phyloP scores from a whole-genome alignment of 371 early-diverging fungal species.

The Fennellomyces sp. region DNA sequence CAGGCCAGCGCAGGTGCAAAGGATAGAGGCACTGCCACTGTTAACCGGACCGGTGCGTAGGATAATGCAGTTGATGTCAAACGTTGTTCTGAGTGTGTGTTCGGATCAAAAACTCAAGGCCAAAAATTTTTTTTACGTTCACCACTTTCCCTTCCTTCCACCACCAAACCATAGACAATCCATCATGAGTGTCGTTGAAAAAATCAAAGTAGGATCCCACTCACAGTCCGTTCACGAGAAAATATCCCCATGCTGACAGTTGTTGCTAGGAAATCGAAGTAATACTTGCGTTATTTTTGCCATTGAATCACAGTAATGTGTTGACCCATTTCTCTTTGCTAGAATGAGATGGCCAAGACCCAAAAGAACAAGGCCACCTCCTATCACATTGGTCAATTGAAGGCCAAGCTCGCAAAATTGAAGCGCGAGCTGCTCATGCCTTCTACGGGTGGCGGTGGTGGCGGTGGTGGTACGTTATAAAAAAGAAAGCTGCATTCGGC shows the following conservation, averaged over 20 bases:
- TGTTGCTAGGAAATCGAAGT: conserved; percentile 9
- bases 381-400: conserved; percentile 98
- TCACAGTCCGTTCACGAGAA: neutral
- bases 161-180: no score
- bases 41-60: no score
- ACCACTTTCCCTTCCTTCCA: no score
- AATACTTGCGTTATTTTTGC: neutral
- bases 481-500: neutral
- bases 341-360: conserved; percentile 73
- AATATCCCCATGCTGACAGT: neutral
- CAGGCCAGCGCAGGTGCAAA: no score
- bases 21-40: no score
- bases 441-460: conserved; percentile 79
- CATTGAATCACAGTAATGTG: neutral
- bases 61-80: no score
- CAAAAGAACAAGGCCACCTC: conserved; percentile 94
- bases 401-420: conserved; percentile 98
- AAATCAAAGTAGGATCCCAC: conserved; percentile 3
- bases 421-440: conserved; percentile 94
- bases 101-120: no score
- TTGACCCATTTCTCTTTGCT: neutral
- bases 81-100: no score
- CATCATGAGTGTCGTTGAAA: conserved; percentile 12
- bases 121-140: no score
- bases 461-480: conserved; percentile 45